A percentile compares a stretch with the other conserved stretches of the same genome.
Conservation (phyloP, 2,329 filamentous ascomycete genomes). For the Purpureocillium lavendulum region DNA sequence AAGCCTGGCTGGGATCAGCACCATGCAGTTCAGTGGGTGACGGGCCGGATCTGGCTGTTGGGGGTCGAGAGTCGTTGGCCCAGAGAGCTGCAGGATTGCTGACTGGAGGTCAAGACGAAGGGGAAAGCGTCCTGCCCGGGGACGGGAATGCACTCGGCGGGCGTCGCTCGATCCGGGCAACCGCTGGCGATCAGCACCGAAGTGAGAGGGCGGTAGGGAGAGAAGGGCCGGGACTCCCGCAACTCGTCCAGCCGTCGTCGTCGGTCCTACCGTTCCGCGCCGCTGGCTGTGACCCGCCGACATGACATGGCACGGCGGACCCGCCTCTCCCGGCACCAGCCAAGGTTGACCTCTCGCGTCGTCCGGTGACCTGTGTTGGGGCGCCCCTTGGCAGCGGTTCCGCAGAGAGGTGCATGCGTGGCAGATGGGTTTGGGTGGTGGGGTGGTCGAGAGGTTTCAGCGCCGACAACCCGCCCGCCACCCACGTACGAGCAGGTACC, state of each 20-base stretch:
- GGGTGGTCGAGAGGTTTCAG: too few species aligned
- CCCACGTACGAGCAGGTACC: too few species aligned
- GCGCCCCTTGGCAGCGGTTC: too few species aligned
- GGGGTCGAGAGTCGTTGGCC: too few species aligned
- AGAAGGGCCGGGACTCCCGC: neutral
- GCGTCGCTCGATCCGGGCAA: neutral
- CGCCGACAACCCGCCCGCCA: too few species aligned
- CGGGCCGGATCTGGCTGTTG: too few species aligned
- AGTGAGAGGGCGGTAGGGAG: neutral
- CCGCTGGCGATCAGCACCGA: neutral
- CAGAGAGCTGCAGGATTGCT: neutral
- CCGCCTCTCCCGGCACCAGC: neutral
- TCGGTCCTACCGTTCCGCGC: slow-evolving; percentile 1
- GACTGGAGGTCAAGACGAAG: neutral
- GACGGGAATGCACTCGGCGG: neutral
- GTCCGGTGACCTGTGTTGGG: too few species aligned
- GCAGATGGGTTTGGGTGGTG: too few species aligned
- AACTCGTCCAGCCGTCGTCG: neutral
- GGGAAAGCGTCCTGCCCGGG: neutral
- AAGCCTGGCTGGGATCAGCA: too few species aligned
- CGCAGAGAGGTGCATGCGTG: too few species aligned
- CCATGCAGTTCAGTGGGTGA: too few species aligned
- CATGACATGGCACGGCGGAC: neutral
- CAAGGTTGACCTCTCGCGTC: neutral
- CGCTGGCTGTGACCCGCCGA: neutral